Evolutionary conservation across 768 basidiomycete genomes (phyloP), one percentile per base, ranked within the genome.

Genomic region (Amanita rimosa): DNA sequence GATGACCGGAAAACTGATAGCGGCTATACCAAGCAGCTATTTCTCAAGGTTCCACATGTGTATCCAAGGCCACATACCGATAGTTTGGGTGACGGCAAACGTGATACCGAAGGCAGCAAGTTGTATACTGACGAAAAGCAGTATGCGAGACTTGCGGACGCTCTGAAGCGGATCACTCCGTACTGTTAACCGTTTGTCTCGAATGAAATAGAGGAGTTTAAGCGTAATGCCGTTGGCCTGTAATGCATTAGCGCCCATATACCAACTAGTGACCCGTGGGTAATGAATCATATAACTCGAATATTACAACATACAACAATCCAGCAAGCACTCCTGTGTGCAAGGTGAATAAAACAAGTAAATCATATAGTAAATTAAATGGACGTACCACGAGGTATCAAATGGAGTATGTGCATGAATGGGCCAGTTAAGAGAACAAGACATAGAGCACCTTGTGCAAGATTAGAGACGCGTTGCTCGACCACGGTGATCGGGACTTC

Each of bases 401-500:
- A 68, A 33, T 75, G 72, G 22, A 95, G 65, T 19, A 94, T 71
- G 55, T 86, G 84, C 39, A 96, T 62, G 60, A 96, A 86, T 0
- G 92, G 93, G 0, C 81, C 78, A 0, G 80, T 82, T 53, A 96
- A 78, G 17, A 93, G 72, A 14, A 91, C 79, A 6, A 96, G 73
- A 58, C 79, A 88, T 29, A 90, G 64, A 10, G 77, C 64, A 17
- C 94, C 90, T 62, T 96, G 87, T 0, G 81, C 83, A 16, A 96
- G 72, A 60, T 96, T 94, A 6, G 90, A 94, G 9, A 90, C 79
- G n/a, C 93, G 75, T 64, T 96, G 93, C 60, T 97, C 93, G 3
- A 96, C 86, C 1, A 96, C 86, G 0, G 76, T 76, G 6, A 87
- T 54, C 1, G 85, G 82, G 0, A 79, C 70, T 57, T 84, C 81